A percentile compares a stretch with the other conserved stretches of the same genome.
phyloP scores from a whole-genome alignment of 345 rosid genomes.

The Populus tremula region DNA sequence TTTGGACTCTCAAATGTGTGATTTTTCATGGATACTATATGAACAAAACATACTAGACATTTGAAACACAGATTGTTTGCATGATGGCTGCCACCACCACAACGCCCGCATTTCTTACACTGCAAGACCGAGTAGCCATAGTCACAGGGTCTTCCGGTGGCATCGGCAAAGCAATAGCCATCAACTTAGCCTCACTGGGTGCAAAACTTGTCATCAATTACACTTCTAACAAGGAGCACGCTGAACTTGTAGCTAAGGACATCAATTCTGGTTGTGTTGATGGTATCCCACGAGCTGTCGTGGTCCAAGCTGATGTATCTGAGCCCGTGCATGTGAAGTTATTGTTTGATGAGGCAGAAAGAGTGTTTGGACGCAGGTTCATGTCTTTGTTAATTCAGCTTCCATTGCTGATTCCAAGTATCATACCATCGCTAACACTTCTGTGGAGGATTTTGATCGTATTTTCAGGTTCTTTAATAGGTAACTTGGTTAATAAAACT shows the following conservation, averaged over 20 bases:
- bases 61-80: no score
- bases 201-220: conserved; percentile 34
- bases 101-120: conserved; percentile 4
- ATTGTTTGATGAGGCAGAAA: conserved; percentile 33
- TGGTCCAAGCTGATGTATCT: conserved; percentile 26
- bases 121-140: conserved; percentile 32
- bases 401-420: conserved; percentile 26
- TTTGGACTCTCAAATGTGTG: no score
- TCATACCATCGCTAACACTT: conserved; percentile 31
- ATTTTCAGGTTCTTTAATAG: conserved; percentile 21
- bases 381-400: conserved; percentile 37
- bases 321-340: conserved; percentile 34
- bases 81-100: not conserved
- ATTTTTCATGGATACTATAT: no score
- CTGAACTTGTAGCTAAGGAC: conserved; percentile 23
- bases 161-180: conserved; percentile 34
- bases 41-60: no score
- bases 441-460: conserved; percentile 35
- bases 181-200: conserved; percentile 36
- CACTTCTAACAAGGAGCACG: conserved; percentile 26
- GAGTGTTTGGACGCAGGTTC: conserved; percentile 27
- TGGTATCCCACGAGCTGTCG: conserved; percentile 17
- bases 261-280: conserved; percentile 17
- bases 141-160: conserved; percentile 44
- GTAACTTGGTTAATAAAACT: no score